phyloP scores from a whole-genome alignment of 495 filamentous ascomycete species.

The Tuber calosporum region DNA sequence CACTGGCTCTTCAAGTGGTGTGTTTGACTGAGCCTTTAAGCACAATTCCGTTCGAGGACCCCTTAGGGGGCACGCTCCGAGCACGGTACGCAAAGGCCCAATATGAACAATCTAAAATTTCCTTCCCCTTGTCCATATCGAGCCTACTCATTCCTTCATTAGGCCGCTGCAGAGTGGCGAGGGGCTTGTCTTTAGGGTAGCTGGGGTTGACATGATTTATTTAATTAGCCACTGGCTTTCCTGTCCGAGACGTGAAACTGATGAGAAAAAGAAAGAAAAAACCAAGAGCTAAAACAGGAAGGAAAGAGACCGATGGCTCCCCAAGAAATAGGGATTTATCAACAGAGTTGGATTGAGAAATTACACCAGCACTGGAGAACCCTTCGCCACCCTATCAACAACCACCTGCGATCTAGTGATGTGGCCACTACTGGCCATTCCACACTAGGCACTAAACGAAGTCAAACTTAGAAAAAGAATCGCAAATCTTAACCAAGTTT shows the following conservation, averaged over 20 bases:
- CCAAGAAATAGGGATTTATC: neutral
- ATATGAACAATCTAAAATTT: too few species aligned
- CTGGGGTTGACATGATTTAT: neutral
- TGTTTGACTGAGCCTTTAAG: neutral
- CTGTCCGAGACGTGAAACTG: neutral
- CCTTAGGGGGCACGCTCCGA: neutral
- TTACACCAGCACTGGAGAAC: neutral
- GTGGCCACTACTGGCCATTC: neutral
- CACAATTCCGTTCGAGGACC: neutral
- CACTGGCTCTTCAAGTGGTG: neutral
- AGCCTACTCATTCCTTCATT: neutral
- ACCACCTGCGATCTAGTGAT: neutral
- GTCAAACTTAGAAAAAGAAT: neutral
- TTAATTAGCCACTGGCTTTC: neutral
- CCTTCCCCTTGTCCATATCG: too few species aligned
- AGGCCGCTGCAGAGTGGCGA: neutral
- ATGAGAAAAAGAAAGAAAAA: too few species aligned
- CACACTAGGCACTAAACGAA: neutral
- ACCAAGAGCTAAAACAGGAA: too few species aligned
- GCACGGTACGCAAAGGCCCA: neutral
- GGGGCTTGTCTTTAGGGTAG: neutral
- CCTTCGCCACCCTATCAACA: too few species aligned
- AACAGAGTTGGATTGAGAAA: neutral
- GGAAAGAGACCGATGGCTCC: neutral
- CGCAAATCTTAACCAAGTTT: neutral